phyloP scores from a whole-genome alignment of 2,329 filamentous ascomycete species.

The Paecilomyces sp. region DNA sequence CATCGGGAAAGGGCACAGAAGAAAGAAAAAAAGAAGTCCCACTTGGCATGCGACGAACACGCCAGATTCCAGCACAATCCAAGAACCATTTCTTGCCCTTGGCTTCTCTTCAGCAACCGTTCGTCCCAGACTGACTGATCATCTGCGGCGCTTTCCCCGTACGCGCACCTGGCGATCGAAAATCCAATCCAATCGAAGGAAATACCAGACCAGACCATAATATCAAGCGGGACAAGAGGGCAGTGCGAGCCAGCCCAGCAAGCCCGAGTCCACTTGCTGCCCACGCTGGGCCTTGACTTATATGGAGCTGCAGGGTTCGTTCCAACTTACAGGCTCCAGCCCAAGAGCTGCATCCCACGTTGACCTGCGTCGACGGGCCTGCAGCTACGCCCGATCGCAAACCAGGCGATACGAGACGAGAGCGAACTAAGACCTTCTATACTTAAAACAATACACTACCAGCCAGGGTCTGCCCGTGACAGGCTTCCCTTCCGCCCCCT shows the following conservation, averaged over 20 bases:
- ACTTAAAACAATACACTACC: not conserved
- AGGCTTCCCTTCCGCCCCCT: not conserved
- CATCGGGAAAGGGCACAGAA: not conserved
- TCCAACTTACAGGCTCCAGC: not conserved
- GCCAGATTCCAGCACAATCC: not conserved
- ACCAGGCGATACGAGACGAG: not conserved
- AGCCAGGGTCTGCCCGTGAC: not conserved
- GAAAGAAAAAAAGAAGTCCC: not conserved
- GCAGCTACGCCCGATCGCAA: conserved; percentile 13
- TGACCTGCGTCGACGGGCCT: conserved; percentile 23
- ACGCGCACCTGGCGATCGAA: not conserved
- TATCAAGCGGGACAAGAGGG: not conserved
- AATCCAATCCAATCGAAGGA: not conserved
- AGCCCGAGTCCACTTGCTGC: conserved; percentile 9
- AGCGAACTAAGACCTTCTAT: not conserved
- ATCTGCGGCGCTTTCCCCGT: not conserved
- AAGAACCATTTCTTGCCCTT: conserved; percentile 6
- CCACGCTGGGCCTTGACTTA: conserved; percentile 11
- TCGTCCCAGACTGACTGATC: not conserved
- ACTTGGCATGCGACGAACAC: not conserved
- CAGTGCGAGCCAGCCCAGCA: not conserved
- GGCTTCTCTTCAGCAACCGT: not conserved
- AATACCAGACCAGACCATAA: too few relatives aligned
- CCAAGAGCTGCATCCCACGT: conserved; percentile 13
- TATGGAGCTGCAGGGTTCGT: not conserved